Conservation (phyloP, 2,329 filamentous ascomycete genomes). For the Sclerotinia sclerotiorum region DNA sequence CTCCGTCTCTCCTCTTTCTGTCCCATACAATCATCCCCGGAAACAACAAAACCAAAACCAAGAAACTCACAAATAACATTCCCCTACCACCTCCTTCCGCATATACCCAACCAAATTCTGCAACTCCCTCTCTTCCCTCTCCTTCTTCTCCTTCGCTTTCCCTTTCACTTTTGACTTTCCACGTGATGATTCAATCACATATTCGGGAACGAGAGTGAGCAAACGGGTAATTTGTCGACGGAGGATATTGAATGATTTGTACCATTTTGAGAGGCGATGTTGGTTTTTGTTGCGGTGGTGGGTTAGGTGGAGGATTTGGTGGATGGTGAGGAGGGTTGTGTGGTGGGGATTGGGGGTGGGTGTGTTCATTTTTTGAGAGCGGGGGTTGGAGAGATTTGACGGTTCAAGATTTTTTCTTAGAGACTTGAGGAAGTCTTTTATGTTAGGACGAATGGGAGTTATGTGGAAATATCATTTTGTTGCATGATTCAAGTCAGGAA, state of each 20-base stretch:
- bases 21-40: neutral
- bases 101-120: constrained; percentile 44
- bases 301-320: constrained; percentile 66
- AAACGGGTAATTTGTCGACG: constrained; percentile 65
- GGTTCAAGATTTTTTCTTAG: neutral
- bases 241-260: constrained; percentile 69
- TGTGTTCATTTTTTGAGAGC: neutral
- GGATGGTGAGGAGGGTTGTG: constrained; percentile 38
- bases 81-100: constrained; percentile 44
- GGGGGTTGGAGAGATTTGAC: too few species aligned
- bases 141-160: constrained; percentile 36
- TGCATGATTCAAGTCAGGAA: neutral
- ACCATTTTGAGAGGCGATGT: constrained; percentile 81
- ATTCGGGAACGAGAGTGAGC: constrained; percentile 32
- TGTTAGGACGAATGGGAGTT: neutral
- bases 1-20: too few species aligned
- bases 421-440: neutral
- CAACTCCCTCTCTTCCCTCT: constrained; percentile 29
- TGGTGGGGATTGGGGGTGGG: constrained; percentile 9
- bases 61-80: constrained; percentile 47
- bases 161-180: constrained; percentile 21
- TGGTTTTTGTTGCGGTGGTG: constrained; percentile 89
- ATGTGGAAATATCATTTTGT: neutral
- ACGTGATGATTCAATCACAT: constrained; percentile 18
- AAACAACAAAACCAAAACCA: constrained; percentile 39